Conservation (phyloP, 176 grass and related monocot species). For the Phragmites australis region DNA sequence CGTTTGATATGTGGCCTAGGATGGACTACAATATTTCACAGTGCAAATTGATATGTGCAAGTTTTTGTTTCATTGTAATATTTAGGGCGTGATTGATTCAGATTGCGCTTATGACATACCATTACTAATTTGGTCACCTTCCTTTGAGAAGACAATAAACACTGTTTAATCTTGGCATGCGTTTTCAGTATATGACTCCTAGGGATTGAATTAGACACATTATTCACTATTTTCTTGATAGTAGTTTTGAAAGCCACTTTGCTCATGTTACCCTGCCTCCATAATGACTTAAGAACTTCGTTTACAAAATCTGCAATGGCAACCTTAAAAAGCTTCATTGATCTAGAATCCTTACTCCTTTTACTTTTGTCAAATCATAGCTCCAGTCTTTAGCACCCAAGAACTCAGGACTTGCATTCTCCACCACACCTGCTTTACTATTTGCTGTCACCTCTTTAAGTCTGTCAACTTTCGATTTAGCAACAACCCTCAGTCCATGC, state of each 20-base stretch:
- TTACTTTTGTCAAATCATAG: constrained; percentile 55
- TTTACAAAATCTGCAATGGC: constrained; percentile 96
- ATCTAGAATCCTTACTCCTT: constrained; percentile 74
- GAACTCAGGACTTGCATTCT: constrained; percentile 77
- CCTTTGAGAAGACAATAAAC: constrained; percentile 75
- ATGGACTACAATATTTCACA: too few relatives aligned
- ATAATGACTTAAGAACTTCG: constrained; percentile 90
- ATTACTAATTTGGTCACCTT: constrained; percentile 97
- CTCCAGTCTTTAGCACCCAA: constrained; percentile 63
- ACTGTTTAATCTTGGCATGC: constrained; percentile 82
- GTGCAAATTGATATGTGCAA: too few relatives aligned
- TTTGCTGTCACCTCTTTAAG: constrained; percentile 76
- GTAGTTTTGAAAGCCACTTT: constrained; percentile 95
- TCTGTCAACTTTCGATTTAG: constrained; percentile 74
- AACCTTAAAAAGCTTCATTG: constrained; percentile 85
- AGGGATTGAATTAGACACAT: constrained; percentile 78
- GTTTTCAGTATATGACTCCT: constrained; percentile 81
- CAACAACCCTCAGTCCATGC: constrained; percentile 47
- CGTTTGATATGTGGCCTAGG: too few relatives aligned
- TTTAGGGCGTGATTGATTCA: too few relatives aligned
- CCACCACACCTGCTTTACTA: constrained; percentile 70
- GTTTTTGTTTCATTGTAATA: too few relatives aligned
- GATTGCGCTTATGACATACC: too few relatives aligned
- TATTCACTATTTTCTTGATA: constrained; percentile 97
- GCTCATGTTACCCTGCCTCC: constrained; percentile 97